A percentile compares a stretch with the other conserved stretches of the same genome.
phyloP scores from a whole-genome alignment of 2,329 filamentous ascomycete species.

The Curvularia verruculosa region DNA sequence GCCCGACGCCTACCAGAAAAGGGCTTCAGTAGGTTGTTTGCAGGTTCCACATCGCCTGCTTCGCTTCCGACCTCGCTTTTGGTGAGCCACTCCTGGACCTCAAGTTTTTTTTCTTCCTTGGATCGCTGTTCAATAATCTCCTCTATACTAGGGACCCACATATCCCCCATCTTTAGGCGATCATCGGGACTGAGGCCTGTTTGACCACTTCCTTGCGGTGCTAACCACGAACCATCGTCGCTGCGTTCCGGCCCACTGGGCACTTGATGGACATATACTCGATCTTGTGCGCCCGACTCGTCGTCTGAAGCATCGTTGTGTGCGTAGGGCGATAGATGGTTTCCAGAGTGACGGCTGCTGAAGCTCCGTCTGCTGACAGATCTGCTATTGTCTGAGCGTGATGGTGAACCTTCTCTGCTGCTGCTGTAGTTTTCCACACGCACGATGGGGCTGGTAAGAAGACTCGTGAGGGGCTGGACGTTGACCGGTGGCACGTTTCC shows the following conservation, averaged over 20 bases:
- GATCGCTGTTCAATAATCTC: conserved; percentile 57
- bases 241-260: conserved; percentile 49
- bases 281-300: conserved; percentile 34
- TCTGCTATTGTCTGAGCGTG: conserved; percentile 42
- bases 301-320: conserved; percentile 44
- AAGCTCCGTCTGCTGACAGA: conserved; percentile 45
- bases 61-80: conserved; percentile 55
- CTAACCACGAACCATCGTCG: conserved; percentile 56
- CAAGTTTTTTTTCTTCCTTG: conserved; percentile 58
- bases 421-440: conserved; percentile 47
- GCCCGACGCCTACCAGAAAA: conserved; percentile 52
- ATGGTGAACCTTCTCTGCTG: conserved; percentile 44
- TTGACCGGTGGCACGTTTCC: conserved; percentile 35
- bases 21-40: conserved; percentile 36
- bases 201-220: conserved; percentile 48
- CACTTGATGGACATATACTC: conserved; percentile 24
- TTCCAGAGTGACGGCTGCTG: conserved; percentile 43
- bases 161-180: conserved; percentile 50
- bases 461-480: conserved; percentile 35
- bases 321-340: conserved; percentile 48
- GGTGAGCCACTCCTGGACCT: conserved; percentile 61
- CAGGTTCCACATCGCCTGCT: conserved; percentile 49
- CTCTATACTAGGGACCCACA: conserved; percentile 56
- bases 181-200: conserved; percentile 56
- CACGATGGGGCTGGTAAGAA: conserved; percentile 49